A percentile compares a stretch with the other conserved stretches of the same genome.
phyloP scores from a whole-genome alignment of 1,284 basidiomycete species.

The Irpex sp. region DNA sequence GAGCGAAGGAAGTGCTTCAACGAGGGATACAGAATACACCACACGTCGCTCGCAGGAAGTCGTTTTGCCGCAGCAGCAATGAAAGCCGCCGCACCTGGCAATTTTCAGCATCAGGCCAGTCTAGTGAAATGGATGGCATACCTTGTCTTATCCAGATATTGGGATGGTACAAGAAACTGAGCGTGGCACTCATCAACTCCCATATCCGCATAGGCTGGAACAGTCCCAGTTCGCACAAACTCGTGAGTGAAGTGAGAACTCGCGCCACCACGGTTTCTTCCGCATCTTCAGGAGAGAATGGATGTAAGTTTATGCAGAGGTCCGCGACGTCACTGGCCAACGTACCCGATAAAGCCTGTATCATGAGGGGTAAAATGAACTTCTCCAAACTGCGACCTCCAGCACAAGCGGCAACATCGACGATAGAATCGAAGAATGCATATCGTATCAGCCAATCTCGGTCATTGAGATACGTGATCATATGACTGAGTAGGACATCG shows the following conservation, averaged over 20 bases:
- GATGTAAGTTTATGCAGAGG: conserved; percentile 39
- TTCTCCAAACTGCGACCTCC: conserved; percentile 84
- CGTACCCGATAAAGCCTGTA: conserved; percentile 86
- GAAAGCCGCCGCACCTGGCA: conserved; percentile 77
- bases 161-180: conserved; percentile 93
- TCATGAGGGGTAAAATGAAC: conserved; percentile 91
- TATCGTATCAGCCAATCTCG: conserved; percentile 88
- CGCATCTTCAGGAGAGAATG: conserved; percentile 56
- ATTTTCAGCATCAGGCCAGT: background rate
- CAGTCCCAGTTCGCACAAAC: conserved; percentile 81
- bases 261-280: conserved; percentile 93
- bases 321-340: conserved; percentile 3
- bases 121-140: conserved; percentile 22
- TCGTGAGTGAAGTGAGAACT: conserved; percentile 82
- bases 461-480: conserved; percentile 98
- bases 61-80: conserved; percentile 82
- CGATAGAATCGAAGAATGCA: conserved; percentile 94
- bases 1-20: conserved; percentile 83
- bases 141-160: conserved; percentile 97
- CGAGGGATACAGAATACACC: conserved; percentile 95
- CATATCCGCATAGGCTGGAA: conserved; percentile 92
- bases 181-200: conserved; percentile 85
- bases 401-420: conserved; percentile 91
- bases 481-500: conserved; percentile 92
- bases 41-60: conserved; percentile 82